Percentiles rank a stretch among this genome's conserved stretches.
phyloP scores from a whole-genome alignment of 768 basidiomycete species.

The Asterophora lycoperdoides region DNA sequence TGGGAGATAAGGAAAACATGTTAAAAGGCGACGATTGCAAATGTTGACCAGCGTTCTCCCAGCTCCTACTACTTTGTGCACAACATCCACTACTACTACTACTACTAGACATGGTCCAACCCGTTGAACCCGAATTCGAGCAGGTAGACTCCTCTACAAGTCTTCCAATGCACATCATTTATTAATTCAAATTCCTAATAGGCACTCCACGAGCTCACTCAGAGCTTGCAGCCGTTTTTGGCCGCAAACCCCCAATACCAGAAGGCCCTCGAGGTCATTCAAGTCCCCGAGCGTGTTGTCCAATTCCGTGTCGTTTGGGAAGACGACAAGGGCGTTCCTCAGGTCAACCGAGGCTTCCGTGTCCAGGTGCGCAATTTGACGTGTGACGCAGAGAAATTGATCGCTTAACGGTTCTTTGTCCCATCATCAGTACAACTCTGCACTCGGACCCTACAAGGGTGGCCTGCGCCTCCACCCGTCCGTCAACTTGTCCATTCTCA shows the following conservation, averaged over 20 bases:
- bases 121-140: constrained; percentile 66
- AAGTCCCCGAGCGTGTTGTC: constrained; percentile 50
- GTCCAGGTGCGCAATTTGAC: constrained; percentile 51
- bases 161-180: background rate
- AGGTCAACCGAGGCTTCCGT: constrained; percentile 71
- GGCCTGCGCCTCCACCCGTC: constrained; percentile 75
- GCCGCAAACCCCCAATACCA: constrained; percentile 62
- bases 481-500: constrained; percentile 79
- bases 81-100: constrained; percentile 3
- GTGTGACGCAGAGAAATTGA: background rate
- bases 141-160: constrained; percentile 33
- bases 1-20: constrained; percentile 8
- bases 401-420: constrained; percentile 1
- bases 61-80: background rate
- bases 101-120: constrained; percentile 33
- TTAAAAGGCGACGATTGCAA: background rate
- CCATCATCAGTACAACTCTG: constrained; percentile 60
- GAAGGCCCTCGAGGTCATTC: constrained; percentile 61
- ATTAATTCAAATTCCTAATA: constrained; percentile 20
- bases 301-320: constrained; percentile 80
- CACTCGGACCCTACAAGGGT: constrained; percentile 75
- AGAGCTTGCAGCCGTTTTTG: constrained; percentile 62
- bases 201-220: constrained; percentile 63
- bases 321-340: constrained; percentile 58
- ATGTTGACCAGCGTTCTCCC: background rate